Percentiles rank a stretch among this genome's conserved stretches.
phyloP scores from a whole-genome alignment of 2,329 filamentous ascomycete species.

The Microdochium paspali region DNA sequence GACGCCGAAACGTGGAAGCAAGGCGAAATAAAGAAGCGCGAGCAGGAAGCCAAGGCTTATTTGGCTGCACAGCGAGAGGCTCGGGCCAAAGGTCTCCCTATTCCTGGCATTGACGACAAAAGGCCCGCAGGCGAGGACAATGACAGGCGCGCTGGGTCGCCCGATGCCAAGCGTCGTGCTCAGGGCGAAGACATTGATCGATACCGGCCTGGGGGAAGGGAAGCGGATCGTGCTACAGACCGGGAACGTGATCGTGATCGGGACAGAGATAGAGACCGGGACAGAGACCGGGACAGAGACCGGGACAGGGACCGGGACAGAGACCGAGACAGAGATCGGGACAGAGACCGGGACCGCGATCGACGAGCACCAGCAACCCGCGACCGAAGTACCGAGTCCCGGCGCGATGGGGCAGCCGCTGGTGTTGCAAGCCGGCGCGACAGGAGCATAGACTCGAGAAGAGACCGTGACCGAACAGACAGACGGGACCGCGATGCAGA shows the following conservation, averaged over 20 bases:
- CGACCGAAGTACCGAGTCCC: slow-evolving; percentile 3
- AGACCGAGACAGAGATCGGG: slow-evolving; percentile 9
- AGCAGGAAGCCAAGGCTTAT: slow-evolving; percentile 56
- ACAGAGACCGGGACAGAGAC: slow-evolving; percentile 8
- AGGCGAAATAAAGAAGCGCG: slow-evolving; percentile 51
- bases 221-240: slow-evolving; percentile 12
- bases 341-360: slow-evolving; percentile 6
- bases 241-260: slow-evolving; percentile 19
- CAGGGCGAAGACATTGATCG: slow-evolving; percentile 35
- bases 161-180: slow-evolving; percentile 28
- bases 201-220: slow-evolving; percentile 35
- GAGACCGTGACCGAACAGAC: slow-evolving; percentile 20
- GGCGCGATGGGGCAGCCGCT: neutral
- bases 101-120: slow-evolving; percentile 48
- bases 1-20: slow-evolving; percentile 46
- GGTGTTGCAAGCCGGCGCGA: neutral
- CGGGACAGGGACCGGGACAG: slow-evolving; percentile 11
- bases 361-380: slow-evolving; percentile 4
- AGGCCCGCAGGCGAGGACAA: slow-evolving; percentile 22
- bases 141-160: slow-evolving; percentile 24
- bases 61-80: slow-evolving; percentile 53
- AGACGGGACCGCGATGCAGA: slow-evolving; percentile 21
- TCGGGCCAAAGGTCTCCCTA: slow-evolving; percentile 45
- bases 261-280: slow-evolving; percentile 7
- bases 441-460: slow-evolving; percentile 8